Base-by-base conservation (phyloP, 139 green algal genomes). In the Picochlorum sp. region DNA sequence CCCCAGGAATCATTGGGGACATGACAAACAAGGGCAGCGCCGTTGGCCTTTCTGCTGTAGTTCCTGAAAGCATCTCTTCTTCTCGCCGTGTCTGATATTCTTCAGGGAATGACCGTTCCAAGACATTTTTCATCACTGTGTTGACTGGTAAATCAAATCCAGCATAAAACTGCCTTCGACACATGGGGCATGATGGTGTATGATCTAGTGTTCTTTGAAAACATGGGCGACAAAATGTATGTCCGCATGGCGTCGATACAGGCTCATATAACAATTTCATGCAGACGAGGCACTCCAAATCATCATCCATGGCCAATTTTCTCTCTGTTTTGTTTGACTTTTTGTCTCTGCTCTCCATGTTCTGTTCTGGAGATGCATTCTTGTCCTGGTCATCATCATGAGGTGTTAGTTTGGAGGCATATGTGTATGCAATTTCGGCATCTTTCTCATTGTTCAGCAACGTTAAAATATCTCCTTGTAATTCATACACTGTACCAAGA, bases 11-110 rank as follows among this genome's bases (percentile, higher is more conserved):
- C 44, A 97, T 26, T 15, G 81, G 72, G 61, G 67, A 77, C 88
- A 97, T 95, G 18, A 98, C 88, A 69, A 97, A 96, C 28, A 96
- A 71, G 14, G 90, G 89, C n/a, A 50, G 26, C n/a, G 24, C 45
- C 21, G 20, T 45, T 7, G 34, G 34, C 34, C 11, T 62, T 3
- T 45, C 18, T 21, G 56, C 8, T 11, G 56, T 62, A 16, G 32
- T 47, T 11, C 49, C 34, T 41, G 34, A 9, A 41, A 41, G 34
- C 34, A 41, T 69, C 56, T 73, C 76, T 45, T 49, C 55, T 4
- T 52, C 23, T 59, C 55, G 16, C 15, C 69, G 18, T 56, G 44
- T 37, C 45, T 57, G 30, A 30, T 76, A 71, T 26, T 76, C 69
- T 26, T 54, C 72, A 0, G 84, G 78, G 55, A 92, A 96, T 23